Base-by-base conservation (phyloP, 108 stramenopile genomes). In the Cyclostephanos tholiformis region DNA sequence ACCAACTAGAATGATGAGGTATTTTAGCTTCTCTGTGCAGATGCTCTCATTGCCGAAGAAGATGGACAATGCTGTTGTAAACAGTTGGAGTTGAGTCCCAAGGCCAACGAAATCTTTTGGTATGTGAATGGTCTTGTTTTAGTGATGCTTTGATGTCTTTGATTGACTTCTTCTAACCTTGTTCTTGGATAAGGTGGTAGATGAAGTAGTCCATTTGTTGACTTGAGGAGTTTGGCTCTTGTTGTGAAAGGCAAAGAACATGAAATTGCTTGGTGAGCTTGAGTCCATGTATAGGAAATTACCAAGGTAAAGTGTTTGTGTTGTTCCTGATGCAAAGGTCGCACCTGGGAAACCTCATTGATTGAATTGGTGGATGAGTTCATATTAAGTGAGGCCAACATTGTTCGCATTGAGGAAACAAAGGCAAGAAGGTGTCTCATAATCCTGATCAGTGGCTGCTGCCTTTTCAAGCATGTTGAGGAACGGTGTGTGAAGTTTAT, bases 221-320 rank as follows among this genome's bases (percentile, higher is more conserved):
- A n/a, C n/a, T n/a, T n/a, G n/a, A n/a, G 6, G 19, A 23, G 3
- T 56, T 29, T n/a, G 70, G 70, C 29, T 4, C 20, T 29, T 55
- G 70, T 27, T 71, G 41, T 27, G 14, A 58, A 71, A 71, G 12
- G 36, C 35, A 29, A 71, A n/a, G n/a, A n/a, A n/a, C n/a, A n/a
- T n/a, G n/a, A n/a, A n/a, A n/a, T n/a, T n/a, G n/a, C n/a, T n/a
- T n/a, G n/a, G n/a, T n/a, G n/a, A n/a, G n/a, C n/a, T n/a, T n/a
- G n/a, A n/a, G n/a, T n/a, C n/a, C n/a, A 71, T 14, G 59, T 71
- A 71, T 5, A 26, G 2, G 35, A 71, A 48, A 1, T 59, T 4
- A 5, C 70, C 58, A 2, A 13, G 2, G n/a, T 43, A 41, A 6
- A 71, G 19, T 4, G 38, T 41, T 48, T 71, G 70, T 43, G 60